Evolutionary conservation across 768 basidiomycete species (phyloP), one percentile per base, ranked within the genome.

Genomic region (Crepidotus variabilis): DNA sequence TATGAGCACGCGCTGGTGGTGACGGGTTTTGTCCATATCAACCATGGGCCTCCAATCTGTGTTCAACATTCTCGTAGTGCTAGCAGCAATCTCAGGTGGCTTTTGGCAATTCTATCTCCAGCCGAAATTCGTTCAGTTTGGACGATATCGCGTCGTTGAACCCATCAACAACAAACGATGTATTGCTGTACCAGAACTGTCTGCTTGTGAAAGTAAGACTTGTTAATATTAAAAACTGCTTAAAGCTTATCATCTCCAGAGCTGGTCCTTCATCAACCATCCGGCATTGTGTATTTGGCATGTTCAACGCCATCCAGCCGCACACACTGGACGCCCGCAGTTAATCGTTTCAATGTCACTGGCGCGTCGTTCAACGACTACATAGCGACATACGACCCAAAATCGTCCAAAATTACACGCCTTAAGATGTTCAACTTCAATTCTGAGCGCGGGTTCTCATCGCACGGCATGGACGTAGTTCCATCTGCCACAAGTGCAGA

Each of bases 401-500:
- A 63, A 18, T 77, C 81, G 0, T 69, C 69, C 34, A 61, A 63
- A 48, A 67, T 84, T 49, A 81, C 73, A 10, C 78, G 73, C 6
- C 78, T 88, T 14, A 60, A 70, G 13, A 61, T 82, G 7, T 60
- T 65, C 1, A 73, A 74, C 47, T 80, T 75, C 60, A 61, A 70
- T 21, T 69, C 69, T 13, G 52, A 65, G 9, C 74, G 76, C 20
- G 80, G 80, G 6, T 69, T 87, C 49, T 79, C 80, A 18, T 62
- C 83, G 10, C 86, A 88, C 55, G 87, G 87, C 14, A 81, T 90
- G 79, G 88, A 88, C 55, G 78, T 88, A 20, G 84, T 87, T 8
- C 72, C 78, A 1, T 84, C 85, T 6, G 61, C 71, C 1, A 60
- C 72, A 2, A 70, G 85, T 54, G 73, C 80, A 3, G 68, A 73